Conservation (phyloP, 306 rosid species). For the Trifolium fragiferum region DNA sequence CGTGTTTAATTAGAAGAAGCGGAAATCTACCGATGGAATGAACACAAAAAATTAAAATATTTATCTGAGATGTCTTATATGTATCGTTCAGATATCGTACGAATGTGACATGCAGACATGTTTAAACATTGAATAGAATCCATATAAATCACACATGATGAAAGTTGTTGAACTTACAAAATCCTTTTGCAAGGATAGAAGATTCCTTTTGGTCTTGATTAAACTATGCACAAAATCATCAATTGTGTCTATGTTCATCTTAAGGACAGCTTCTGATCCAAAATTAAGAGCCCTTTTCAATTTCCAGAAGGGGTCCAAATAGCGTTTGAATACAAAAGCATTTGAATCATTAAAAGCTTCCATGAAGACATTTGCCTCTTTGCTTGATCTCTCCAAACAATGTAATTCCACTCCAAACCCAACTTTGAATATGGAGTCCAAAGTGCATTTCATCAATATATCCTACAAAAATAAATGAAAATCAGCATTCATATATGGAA, state of each 20-base stretch:
- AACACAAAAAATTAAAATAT: too few relatives aligned
- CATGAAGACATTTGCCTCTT: conserved; percentile 61
- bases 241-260: conserved; percentile 52
- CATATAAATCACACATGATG: neutral
- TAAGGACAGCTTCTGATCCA: conserved; percentile 71
- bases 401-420: conserved; percentile 81
- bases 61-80: too few relatives aligned
- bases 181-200: conserved; percentile 40
- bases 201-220: conserved; percentile 54
- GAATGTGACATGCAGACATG: too few relatives aligned
- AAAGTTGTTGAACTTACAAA: conserved; percentile 50
- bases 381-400: conserved; percentile 68
- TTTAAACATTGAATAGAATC: neutral
- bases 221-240: conserved; percentile 60
- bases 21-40: too few relatives aligned
- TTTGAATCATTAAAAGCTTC: conserved; percentile 78
- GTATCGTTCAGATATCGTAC: too few relatives aligned
- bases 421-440: conserved; percentile 86
- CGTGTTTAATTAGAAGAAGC: too few relatives aligned
- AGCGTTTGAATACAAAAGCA: conserved; percentile 66
- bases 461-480: conserved; percentile 48
- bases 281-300: conserved; percentile 63
- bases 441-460: conserved; percentile 64
- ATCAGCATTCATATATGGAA: neutral
- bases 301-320: conserved; percentile 75